phyloP scores from a whole-genome alignment of 768 basidiomycete species.

The Leucocoprinus sp. region DNA sequence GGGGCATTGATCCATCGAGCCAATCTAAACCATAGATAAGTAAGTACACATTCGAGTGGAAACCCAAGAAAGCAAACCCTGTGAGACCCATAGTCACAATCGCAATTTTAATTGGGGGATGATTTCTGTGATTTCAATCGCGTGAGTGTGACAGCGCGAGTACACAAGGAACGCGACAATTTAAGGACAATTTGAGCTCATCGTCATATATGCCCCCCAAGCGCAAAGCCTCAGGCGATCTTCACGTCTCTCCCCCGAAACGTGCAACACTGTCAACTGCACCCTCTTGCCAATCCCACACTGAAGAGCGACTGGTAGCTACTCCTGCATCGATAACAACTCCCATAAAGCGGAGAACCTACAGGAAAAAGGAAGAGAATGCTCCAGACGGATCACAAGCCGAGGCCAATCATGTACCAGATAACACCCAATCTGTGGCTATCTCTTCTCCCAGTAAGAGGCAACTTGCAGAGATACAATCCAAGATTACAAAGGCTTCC shows the following conservation, averaged over 20 bases:
- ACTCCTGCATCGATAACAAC: not conserved
- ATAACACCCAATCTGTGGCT: not conserved
- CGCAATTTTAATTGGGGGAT: not conserved
- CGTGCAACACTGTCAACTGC: conserved; percentile 14
- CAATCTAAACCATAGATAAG: conserved; percentile 33
- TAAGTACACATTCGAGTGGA: not conserved
- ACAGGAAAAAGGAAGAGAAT: not conserved
- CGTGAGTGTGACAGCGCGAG: conserved; percentile 9
- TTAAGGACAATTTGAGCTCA: not conserved
- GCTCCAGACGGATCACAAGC: not conserved
- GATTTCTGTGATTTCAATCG: not conserved
- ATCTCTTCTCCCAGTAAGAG: not conserved
- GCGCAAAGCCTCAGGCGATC: conserved; percentile 29
- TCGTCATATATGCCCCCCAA: conserved; percentile 29
- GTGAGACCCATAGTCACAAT: conserved; percentile 49
- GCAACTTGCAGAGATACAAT: not conserved
- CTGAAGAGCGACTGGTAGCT: not conserved
- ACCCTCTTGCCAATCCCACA: not conserved
- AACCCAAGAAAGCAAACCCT: conserved; percentile 30
- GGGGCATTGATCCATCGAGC: conserved; percentile 85
- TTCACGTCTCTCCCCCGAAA: conserved; percentile 22
- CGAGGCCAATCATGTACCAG: not conserved
- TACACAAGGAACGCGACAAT: not conserved
- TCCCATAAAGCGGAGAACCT: conserved; percentile 5
- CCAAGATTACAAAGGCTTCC: not conserved